A percentile compares a stretch with the other conserved stretches of the same genome.
Evolutionary conservation across 1,139 yeast species (phyloP).

Genomic region (Taiozyma sp.): DNA sequence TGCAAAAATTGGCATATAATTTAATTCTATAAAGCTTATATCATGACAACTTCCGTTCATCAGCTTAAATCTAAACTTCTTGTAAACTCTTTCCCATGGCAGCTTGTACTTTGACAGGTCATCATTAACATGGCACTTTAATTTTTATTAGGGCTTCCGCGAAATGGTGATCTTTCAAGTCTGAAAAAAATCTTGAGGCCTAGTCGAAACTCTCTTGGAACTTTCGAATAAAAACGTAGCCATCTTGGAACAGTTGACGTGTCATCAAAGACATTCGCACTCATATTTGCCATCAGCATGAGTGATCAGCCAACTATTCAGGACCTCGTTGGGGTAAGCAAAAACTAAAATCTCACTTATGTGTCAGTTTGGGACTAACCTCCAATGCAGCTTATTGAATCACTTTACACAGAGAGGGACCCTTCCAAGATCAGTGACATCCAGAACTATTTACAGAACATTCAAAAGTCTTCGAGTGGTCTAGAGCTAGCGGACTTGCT

Average conservation of each 20-base stretch:
- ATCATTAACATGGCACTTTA: too few relatives aligned
- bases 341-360: background rate
- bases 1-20: too few relatives aligned
- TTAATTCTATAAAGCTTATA: too few relatives aligned
- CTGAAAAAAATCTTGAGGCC: background rate
- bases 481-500: slow-evolving; percentile 46
- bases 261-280: background rate
- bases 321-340: slow-evolving; percentile 3
- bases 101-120: too few relatives aligned
- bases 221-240: background rate
- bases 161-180: background rate
- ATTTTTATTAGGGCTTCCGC: background rate
- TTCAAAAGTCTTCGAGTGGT: slow-evolving; percentile 53
- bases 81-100: too few relatives aligned
- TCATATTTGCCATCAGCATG: background rate
- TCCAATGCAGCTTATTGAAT: slow-evolving; percentile 16
- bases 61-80: too few relatives aligned
- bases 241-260: background rate
- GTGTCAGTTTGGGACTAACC: background rate
- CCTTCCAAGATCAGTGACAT: slow-evolving; percentile 34
- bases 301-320: background rate
- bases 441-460: slow-evolving; percentile 47
- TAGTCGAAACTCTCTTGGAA: background rate
- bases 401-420: slow-evolving; percentile 18
- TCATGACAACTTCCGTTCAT: too few relatives aligned